Conservation (phyloP, 345 rosid genomes). For the Aquilaria malaccensis region DNA sequence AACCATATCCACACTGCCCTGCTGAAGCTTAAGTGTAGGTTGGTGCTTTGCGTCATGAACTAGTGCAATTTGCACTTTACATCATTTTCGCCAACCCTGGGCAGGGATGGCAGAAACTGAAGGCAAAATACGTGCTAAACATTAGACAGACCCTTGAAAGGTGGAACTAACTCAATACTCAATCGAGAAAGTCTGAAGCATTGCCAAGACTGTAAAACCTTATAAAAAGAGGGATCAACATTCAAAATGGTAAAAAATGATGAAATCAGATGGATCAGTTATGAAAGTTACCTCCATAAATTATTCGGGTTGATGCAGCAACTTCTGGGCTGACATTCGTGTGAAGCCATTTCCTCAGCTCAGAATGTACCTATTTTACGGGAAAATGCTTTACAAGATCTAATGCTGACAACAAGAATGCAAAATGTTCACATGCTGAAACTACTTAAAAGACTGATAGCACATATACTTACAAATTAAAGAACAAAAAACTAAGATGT, state of each 20-base stretch:
- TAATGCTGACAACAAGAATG: neutral
- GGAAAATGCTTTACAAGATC: constrained; percentile 1
- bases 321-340: constrained; percentile 56
- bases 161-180: too few relatives aligned
- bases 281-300: constrained; percentile 70
- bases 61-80: too few relatives aligned
- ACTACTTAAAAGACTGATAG: neutral
- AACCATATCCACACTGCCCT: too few relatives aligned
- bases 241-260: neutral
- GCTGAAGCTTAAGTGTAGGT: too few relatives aligned
- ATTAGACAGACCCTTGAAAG: too few relatives aligned
- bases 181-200: too few relatives aligned
- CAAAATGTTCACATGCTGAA: neutral
- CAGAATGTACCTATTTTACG: constrained; percentile 59
- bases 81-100: too few relatives aligned
- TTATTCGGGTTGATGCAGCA: constrained; percentile 69
- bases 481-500: neutral
- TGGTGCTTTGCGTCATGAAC: too few relatives aligned
- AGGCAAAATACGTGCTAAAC: too few relatives aligned
- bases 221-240: too few relatives aligned
- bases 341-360: constrained; percentile 83
- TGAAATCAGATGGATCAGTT: neutral
- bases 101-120: too few relatives aligned
- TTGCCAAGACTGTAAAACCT: too few relatives aligned
- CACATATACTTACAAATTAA: neutral